Evolutionary conservation across 2,329 filamentous ascomycete genomes (phyloP).

Genomic region (Zelopaecilomyces penicillatus): DNA sequence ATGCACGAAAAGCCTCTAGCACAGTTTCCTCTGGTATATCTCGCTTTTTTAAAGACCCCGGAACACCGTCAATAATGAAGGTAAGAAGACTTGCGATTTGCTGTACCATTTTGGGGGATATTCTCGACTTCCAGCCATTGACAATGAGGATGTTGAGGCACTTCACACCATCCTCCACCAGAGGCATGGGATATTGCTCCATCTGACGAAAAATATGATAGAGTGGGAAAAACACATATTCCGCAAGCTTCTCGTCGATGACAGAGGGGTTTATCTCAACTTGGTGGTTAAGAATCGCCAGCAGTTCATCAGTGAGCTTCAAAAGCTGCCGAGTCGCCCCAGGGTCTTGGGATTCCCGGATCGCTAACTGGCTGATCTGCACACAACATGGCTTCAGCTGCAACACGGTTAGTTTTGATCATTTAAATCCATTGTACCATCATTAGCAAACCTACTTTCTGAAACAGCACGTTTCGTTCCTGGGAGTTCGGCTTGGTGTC

Average conservation of each 20-base stretch:
- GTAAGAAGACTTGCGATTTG: constrained; percentile 81
- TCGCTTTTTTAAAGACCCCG: constrained; percentile 39
- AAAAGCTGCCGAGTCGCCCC: constrained; percentile 35
- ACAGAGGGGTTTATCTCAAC: constrained; percentile 34
- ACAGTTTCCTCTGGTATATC: constrained; percentile 64
- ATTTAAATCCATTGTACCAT: background rate
- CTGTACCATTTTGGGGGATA: constrained; percentile 65
- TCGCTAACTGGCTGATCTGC: constrained; percentile 48
- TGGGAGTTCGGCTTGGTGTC: constrained; percentile 5
- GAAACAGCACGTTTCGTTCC: constrained; percentile 28
- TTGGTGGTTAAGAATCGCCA: constrained; percentile 37
- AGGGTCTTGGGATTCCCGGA: constrained; percentile 37
- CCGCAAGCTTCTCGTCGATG: constrained; percentile 75
- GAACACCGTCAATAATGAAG: constrained; percentile 67
- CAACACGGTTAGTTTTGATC: constrained; percentile 3
- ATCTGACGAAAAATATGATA: constrained; percentile 77
- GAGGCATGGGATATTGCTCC: constrained; percentile 58
- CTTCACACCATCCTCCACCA: constrained; percentile 68
- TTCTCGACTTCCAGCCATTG: constrained; percentile 67
- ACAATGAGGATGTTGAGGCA: constrained; percentile 66
- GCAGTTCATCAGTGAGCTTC: constrained; percentile 36
- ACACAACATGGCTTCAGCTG: constrained; percentile 58
- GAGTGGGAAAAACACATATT: constrained; percentile 92
- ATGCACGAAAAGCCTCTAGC: constrained; percentile 60
- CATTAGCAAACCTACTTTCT: constrained; percentile 19